These are phyloP conservation scores for Moesziomyces globuligerus DNA, from an alignment of 1,284 basidiomycete species.

Conservation along the genomic window DNA sequence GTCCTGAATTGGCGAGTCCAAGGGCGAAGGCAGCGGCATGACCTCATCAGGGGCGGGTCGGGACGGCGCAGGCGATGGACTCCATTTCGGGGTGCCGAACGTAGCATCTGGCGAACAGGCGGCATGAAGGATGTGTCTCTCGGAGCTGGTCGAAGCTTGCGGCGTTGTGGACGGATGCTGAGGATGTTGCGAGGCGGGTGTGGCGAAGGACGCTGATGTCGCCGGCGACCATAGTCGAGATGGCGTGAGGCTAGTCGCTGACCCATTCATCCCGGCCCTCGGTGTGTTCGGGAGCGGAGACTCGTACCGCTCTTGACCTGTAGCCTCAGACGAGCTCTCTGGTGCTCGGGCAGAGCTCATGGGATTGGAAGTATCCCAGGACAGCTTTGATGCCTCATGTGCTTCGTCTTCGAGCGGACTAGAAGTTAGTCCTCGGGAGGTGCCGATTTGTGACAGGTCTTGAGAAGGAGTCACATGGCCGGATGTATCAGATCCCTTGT, in stretches of 20 bases:
- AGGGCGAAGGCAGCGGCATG: not conserved
- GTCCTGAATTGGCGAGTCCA: not conserved
- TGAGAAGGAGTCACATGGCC: not conserved
- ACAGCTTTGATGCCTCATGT: too few species aligned
- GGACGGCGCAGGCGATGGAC: slow-evolving; percentile 1
- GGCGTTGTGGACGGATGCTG: slow-evolving; percentile 1
- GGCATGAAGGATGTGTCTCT: too few species aligned
- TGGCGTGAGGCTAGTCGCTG: not conserved
- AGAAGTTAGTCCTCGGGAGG: too few species aligned
- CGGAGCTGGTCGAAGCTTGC: too few species aligned
- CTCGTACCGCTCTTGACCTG: too few species aligned
- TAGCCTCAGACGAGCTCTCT: too few species aligned
- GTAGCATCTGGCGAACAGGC: slow-evolving; percentile 3
- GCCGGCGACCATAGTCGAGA: slow-evolving; percentile 24
- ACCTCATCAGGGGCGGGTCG: too few species aligned
- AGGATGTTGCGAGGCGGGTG: slow-evolving; percentile 14
- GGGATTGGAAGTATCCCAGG: too few species aligned
- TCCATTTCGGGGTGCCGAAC: slow-evolving; percentile 27
- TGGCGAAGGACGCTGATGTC: slow-evolving; percentile 20
- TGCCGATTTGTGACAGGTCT: too few species aligned
- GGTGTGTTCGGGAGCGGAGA: too few species aligned
- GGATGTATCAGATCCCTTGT: not conserved
- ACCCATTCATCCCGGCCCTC: not conserved
- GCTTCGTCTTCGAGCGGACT: too few species aligned
- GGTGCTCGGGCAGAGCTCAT: slow-evolving; percentile 20